Percentiles rank a stretch among this genome's conserved stretches.
Conservation (phyloP, 345 rosid genomes). For the Syzygium oleosum region DNA sequence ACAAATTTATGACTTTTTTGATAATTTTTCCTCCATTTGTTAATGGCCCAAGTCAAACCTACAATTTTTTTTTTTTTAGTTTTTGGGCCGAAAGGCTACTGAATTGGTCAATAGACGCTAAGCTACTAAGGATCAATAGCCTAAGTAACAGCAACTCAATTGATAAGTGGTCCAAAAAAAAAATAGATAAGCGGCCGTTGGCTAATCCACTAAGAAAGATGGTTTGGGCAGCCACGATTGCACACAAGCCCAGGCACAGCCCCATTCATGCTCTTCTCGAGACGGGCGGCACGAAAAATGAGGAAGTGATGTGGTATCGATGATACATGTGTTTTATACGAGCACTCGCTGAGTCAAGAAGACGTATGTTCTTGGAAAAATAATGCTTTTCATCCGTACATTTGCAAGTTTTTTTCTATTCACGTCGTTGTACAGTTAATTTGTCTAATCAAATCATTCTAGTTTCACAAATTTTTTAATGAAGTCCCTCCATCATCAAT, state of each 20-base stretch:
- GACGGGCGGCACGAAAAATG: background rate
- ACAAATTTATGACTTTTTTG: no score
- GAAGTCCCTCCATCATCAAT: background rate
- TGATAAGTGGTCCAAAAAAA: background rate
- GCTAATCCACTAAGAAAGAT: background rate
- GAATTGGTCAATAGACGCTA: background rate
- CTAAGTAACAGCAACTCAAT: background rate
- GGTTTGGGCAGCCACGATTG: background rate
- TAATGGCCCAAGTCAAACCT: fast-evolving
- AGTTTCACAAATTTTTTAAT: background rate
- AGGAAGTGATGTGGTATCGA: background rate
- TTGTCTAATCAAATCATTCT: background rate
- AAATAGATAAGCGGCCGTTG: no score
- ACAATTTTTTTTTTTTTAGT: no score
- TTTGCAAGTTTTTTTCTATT: background rate
- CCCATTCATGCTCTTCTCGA: background rate
- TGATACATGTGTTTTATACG: background rate
- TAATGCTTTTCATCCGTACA: background rate
- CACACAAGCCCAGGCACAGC: background rate
- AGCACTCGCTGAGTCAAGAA: background rate
- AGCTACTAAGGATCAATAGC: background rate
- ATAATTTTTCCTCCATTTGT: background rate
- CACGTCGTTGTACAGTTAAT: fast-evolving
- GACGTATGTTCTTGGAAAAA: background rate
- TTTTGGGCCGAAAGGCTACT: background rate